phyloP scores from a whole-genome alignment of 768 basidiomycete species.

The Pleurotus salmoneostramineus region DNA sequence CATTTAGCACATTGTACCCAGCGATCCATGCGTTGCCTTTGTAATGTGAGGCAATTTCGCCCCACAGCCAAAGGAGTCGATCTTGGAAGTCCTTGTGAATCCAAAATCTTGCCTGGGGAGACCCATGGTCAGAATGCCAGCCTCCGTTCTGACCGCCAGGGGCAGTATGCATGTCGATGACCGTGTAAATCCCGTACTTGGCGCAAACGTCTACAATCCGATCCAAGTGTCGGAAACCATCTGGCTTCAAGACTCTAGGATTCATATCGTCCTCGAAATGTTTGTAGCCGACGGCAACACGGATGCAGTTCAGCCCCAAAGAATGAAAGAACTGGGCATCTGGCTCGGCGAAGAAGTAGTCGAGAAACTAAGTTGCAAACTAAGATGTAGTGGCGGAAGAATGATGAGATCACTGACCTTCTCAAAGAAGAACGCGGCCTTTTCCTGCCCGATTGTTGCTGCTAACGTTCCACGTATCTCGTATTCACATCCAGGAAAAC shows the following conservation, averaged over 20 bases:
- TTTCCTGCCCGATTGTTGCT: too few species aligned
- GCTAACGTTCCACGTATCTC: too few species aligned
- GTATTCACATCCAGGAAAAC: constrained; percentile 76
- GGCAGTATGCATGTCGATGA: constrained; percentile 77
- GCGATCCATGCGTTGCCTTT: constrained; percentile 79
- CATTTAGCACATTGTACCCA: constrained; percentile 85
- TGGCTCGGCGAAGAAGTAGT: constrained; percentile 75
- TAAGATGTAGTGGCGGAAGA: not conserved
- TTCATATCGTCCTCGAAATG: constrained; percentile 81
- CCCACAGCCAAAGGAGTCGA: constrained; percentile 74
- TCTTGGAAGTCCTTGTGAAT: constrained; percentile 85
- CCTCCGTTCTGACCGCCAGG: constrained; percentile 74
- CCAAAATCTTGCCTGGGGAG: constrained; percentile 75
- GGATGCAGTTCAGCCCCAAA: constrained; percentile 77
- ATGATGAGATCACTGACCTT: constrained; percentile 41
- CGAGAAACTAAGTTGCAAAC: constrained; percentile 52
- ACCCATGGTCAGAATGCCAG: constrained; percentile 77
- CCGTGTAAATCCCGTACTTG: constrained; percentile 72
- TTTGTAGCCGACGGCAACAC: constrained; percentile 69
- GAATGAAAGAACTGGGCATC: constrained; percentile 80
- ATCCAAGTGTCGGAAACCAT: constrained; percentile 80
- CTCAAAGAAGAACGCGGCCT: constrained; percentile 57
- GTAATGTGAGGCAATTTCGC: constrained; percentile 71
- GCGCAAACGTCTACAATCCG: constrained; percentile 76
- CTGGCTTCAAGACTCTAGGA: constrained; percentile 68